phyloP scores from a whole-genome alignment of 805 yeast species.

The Candida cerambycidarum region DNA sequence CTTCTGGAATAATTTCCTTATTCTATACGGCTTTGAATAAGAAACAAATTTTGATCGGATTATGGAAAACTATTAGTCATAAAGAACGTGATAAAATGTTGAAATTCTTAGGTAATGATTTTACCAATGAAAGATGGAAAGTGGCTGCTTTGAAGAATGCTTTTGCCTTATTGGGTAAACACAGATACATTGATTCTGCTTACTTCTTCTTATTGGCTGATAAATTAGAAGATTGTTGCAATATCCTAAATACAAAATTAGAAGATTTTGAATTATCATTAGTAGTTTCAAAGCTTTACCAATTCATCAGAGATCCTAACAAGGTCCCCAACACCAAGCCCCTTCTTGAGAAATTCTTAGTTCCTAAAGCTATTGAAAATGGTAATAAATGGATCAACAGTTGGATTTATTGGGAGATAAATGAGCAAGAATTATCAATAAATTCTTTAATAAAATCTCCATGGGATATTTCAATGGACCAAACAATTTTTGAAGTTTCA shows the following conservation, averaged over 20 bases:
- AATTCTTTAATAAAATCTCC: conserved; percentile 66
- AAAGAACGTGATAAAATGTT: conserved; percentile 82
- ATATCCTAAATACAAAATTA: conserved; percentile 66
- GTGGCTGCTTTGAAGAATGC: conserved; percentile 93
- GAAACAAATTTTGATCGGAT: conserved; percentile 70
- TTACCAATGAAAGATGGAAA: conserved; percentile 72
- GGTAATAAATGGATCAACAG: conserved; percentile 82
- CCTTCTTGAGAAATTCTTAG: conserved; percentile 44
- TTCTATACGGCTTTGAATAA: conserved; percentile 77
- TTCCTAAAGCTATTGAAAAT: conserved; percentile 56
- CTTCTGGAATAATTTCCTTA: conserved; percentile 64
- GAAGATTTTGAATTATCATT: conserved; percentile 73
- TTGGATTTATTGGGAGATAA: conserved; percentile 74
- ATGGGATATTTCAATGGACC: conserved; percentile 23
- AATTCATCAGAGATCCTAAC: conserved; percentile 10
- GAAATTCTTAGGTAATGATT: conserved; percentile 75
- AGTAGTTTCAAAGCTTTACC: conserved; percentile 76
- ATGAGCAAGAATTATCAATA: conserved; percentile 44
- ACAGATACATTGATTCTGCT: conserved; percentile 84
- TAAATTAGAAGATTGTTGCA: conserved; percentile 72
- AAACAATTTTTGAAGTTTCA: conserved; percentile 22
- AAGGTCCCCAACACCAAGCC: conserved; percentile 38
- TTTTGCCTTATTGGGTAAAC: conserved; percentile 84
- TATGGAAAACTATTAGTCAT: conserved; percentile 81
- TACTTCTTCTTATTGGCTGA: conserved; percentile 81